phyloP scores from a whole-genome alignment of 225 moss, liverwort and hornwort species.

The Pseudoscleropodium purum region DNA sequence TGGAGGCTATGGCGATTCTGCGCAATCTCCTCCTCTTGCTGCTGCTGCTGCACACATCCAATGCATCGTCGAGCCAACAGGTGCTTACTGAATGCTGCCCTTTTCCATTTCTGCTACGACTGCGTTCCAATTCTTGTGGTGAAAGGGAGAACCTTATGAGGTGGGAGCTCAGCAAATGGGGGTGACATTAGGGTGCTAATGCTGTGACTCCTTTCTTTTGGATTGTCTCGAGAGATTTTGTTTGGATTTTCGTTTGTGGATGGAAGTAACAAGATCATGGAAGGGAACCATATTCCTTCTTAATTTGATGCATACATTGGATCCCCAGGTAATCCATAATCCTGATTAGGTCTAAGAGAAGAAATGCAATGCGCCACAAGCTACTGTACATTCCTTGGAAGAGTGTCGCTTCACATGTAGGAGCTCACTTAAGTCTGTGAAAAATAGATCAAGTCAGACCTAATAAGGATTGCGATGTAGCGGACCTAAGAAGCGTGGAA shows the following conservation, averaged over 20 bases:
- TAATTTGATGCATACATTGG: background rate
- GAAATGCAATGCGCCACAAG: background rate
- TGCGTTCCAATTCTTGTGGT: background rate
- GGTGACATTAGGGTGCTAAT: background rate
- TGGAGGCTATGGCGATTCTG: constrained; percentile 10
- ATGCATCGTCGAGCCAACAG: constrained; percentile 9
- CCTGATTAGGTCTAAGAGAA: background rate
- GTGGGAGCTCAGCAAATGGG: background rate
- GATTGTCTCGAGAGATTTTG: background rate
- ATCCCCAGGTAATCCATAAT: too few species aligned
- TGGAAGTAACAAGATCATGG: background rate
- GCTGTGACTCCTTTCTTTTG: background rate
- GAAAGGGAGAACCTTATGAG: background rate
- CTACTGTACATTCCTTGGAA: background rate
- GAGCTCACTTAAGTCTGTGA: background rate
- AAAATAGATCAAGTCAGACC: background rate
- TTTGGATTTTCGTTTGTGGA: background rate
- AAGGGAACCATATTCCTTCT: background rate
- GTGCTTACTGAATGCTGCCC: background rate
- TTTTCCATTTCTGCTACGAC: background rate
- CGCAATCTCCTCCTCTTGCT: background rate
- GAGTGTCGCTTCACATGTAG: background rate
- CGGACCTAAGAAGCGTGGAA: background rate
- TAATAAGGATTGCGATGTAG: background rate
- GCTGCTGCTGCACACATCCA: background rate